A percentile compares a stretch with the other conserved stretches of the same genome.
phyloP scores from a whole-genome alignment of 2,329 filamentous ascomycete genomes.

The Fonsecaea multimorphosa region DNA sequence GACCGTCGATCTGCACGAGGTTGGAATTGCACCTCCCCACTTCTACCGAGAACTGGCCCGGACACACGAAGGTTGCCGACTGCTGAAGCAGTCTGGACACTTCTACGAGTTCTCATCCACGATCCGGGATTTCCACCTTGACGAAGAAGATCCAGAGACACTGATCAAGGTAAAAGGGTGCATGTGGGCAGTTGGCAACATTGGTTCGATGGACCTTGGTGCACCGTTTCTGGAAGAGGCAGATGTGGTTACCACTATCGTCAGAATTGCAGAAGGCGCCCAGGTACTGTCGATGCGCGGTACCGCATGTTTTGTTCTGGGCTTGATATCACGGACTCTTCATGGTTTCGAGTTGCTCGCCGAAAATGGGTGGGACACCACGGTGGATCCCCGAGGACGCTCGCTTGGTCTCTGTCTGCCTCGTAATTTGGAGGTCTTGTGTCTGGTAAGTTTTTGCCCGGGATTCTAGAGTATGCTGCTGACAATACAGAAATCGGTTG shows the following conservation, averaged over 20 bases:
- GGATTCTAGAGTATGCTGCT: not conserved
- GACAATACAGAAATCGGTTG: conserved; percentile 29
- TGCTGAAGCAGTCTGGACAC: conserved; percentile 90
- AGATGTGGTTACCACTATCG: conserved; percentile 85
- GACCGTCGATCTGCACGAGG: conserved; percentile 64
- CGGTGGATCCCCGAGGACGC: conserved; percentile 79
- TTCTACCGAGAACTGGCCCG: conserved; percentile 96
- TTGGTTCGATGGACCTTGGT: conserved; percentile 96
- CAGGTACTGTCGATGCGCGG: conserved; percentile 91
- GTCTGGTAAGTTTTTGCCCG: conserved; percentile 58
- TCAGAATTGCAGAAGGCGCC: conserved; percentile 84
- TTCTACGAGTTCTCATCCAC: conserved; percentile 92
- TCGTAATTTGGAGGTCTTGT: conserved; percentile 74
- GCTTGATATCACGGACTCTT: conserved; percentile 86
- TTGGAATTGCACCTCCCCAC: conserved; percentile 80
- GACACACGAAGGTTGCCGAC: conserved; percentile 87
- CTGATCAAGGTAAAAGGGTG: conserved; percentile 95
- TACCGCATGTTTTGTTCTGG: conserved; percentile 95
- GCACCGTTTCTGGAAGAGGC: conserved; percentile 90
- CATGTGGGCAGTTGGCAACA: conserved; percentile 96
- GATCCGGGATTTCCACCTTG: conserved; percentile 84
- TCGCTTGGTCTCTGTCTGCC: conserved; percentile 90
- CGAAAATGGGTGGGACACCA: conserved; percentile 91
- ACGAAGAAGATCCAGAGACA: conserved; percentile 81
- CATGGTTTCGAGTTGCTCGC: conserved; percentile 91